phyloP scores from a whole-genome alignment of 1,284 basidiomycete genomes.

The Thelephora terrestris region DNA sequence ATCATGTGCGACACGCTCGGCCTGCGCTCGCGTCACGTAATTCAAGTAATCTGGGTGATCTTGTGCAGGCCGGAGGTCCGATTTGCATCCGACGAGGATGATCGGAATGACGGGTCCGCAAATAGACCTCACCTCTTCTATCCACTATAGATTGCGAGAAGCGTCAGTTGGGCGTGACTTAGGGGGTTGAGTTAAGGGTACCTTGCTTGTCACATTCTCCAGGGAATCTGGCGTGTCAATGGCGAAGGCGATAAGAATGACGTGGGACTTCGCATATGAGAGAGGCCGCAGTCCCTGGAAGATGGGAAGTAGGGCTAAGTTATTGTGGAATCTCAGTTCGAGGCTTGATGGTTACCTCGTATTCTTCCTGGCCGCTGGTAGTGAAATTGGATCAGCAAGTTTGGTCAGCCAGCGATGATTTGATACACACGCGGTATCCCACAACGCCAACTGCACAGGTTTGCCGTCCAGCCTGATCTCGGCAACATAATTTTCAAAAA shows the following conservation, averaged over 20 bases:
- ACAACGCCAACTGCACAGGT: slow-evolving; percentile 89
- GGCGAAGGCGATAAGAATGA: slow-evolving; percentile 95
- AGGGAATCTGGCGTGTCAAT: slow-evolving; percentile 95
- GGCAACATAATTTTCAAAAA: slow-evolving; percentile 98
- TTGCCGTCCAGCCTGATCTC: slow-evolving; percentile 97
- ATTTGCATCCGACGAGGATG: slow-evolving; percentile 81
- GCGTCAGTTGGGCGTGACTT: slow-evolving; percentile 2
- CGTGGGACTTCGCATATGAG: slow-evolving; percentile 96
- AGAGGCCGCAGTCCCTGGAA: slow-evolving; percentile 80
- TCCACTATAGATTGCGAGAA: slow-evolving; percentile 59
- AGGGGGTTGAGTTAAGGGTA: slow-evolving; percentile 19
- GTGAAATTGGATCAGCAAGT: background rate
- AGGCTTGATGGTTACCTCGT: slow-evolving; percentile 50
- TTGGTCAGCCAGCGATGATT: background rate
- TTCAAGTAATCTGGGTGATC: slow-evolving; percentile 28
- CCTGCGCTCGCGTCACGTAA: slow-evolving; percentile 65
- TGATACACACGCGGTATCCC: slow-evolving; percentile 88
- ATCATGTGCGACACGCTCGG: slow-evolving; percentile 63
- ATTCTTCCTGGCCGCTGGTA: slow-evolving; percentile 83
- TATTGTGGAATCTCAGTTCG: background rate
- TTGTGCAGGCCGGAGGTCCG: slow-evolving; percentile 61
- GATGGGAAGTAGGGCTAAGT: background rate
- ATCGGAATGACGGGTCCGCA: slow-evolving; percentile 81
- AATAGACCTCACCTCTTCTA: slow-evolving; percentile 89
- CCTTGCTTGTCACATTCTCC: slow-evolving; percentile 92